These are phyloP conservation scores for Aspergillus fumigatiaffinis DNA, from an alignment of 2,329 filamentous ascomycete species.

Conservation along the genomic window DNA sequence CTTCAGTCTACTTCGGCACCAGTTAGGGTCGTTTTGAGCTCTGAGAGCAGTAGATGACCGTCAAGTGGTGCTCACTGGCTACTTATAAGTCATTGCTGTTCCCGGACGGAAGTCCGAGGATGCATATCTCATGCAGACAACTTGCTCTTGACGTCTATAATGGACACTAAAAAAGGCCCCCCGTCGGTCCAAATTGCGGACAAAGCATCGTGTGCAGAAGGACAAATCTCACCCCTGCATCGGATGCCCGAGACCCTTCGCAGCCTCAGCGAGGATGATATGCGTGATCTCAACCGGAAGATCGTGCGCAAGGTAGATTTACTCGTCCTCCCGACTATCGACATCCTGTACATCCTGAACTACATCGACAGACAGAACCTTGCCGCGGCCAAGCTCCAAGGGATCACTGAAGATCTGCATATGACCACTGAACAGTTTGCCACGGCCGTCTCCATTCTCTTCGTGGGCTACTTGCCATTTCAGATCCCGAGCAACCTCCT, in stretches of 20 bases:
- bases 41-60: too few relatives aligned
- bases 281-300: slow-evolving; percentile 18
- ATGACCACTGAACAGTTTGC: slow-evolving; percentile 36
- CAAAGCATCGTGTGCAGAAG: too few relatives aligned
- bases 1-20: too few relatives aligned
- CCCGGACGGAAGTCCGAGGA: too few relatives aligned
- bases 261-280: slow-evolving; percentile 19
- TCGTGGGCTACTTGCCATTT: slow-evolving; percentile 22
- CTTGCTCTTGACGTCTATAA: too few relatives aligned
- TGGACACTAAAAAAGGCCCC: too few relatives aligned
- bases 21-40: too few relatives aligned
- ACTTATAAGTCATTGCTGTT: too few relatives aligned
- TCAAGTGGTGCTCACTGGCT: too few relatives aligned
- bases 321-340: slow-evolving; percentile 28
- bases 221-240: slow-evolving; percentile 14
- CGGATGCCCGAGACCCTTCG: slow-evolving; percentile 25
- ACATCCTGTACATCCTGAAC: slow-evolving; percentile 40
- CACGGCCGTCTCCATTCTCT: slow-evolving; percentile 8
- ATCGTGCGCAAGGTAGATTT: slow-evolving; percentile 30
- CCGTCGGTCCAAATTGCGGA: too few relatives aligned
- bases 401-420: slow-evolving; percentile 38
- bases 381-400: slow-evolving; percentile 38
- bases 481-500: slow-evolving; percentile 48
- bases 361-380: slow-evolving; percentile 40
- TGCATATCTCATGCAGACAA: too few relatives aligned